Base-by-base conservation (phyloP, 2,329 filamentous ascomycete genomes). In the Penicillium sp. region DNA sequence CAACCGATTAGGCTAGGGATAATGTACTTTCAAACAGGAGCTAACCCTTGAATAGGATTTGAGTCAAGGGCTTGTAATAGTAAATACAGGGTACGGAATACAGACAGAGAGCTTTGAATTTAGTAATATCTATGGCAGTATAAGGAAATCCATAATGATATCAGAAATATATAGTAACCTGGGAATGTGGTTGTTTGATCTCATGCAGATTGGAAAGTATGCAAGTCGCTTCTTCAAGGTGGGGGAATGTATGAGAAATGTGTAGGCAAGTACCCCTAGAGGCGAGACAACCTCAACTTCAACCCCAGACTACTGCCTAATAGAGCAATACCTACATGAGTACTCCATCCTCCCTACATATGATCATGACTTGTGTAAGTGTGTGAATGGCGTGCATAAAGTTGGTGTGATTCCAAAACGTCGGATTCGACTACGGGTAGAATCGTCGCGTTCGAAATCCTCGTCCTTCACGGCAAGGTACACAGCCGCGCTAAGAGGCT, bases 371-470 rank as follows among this genome's bases (percentile, higher is more conserved):
- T 31, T 26, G 15, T 24, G 17, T 45, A 35, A 45, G 45, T 39
- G 47, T 29, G 17, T 40, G 43, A 41, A 50, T 35, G 48, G 31
- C 17, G n/a, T 50, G 43, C 37, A 47, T 34, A 21, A 31, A 31
- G 48, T 37, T 17, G 10, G 19, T 42, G 37, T 42, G 37, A 46
- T 38, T 32, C 37, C 43, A 42, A 26, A 37, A 37, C 22, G 43
- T 29, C 43, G 29, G 35, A 37, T 46, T 28, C 10, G 28, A 50
- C 24, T 31, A 37, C 29, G 35, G 43, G 22, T n/a, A 45, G 8
- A 6, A 19, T 33, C 15, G 47, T 45, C 28, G 13, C 21, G 29
- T 29, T 49, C n/a, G n/a, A 40, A 45, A 49, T 33, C 10, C 22
- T 45, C 4, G 31, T 42, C 12, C 37, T 28, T 22, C 29, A 34